Evolutionary conservation across 371 early-diverging fungal species (phyloP).

Genomic region (Parasitella parasitica): DNA sequence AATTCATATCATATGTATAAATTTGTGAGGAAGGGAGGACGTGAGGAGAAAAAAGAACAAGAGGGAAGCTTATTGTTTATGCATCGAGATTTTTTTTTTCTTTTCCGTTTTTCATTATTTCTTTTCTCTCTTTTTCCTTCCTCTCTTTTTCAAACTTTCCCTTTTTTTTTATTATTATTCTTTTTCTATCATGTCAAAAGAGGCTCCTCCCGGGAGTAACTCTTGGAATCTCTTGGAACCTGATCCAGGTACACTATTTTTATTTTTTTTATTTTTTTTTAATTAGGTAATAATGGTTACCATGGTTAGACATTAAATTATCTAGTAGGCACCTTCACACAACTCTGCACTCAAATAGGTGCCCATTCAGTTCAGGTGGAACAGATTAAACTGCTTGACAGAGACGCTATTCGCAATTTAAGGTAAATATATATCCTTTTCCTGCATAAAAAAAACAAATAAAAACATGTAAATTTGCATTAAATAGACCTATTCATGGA

Average conservation of each 20-base stretch:
- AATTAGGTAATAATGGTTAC: too few species aligned
- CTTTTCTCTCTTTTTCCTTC: neutral
- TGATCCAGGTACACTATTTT: constrained; percentile 10
- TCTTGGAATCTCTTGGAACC: constrained; percentile 14
- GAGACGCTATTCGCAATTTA: constrained; percentile 6
- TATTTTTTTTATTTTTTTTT: neutral
- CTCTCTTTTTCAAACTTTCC: constrained; percentile 7
- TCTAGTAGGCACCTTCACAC: constrained; percentile 15
- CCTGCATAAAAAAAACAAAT: constrained; percentile 8
- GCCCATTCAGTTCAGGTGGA: constrained; percentile 21
- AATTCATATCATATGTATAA: constrained; percentile 10
- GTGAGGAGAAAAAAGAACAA: neutral
- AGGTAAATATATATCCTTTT: constrained; percentile 6
- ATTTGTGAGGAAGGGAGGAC: neutral
- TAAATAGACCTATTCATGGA: constrained; percentile 22
- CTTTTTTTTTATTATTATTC: constrained; percentile 1
- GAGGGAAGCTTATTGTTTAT: neutral
- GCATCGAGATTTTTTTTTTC: constrained; percentile 5
- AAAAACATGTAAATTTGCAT: neutral
- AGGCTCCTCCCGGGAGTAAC: constrained; percentile 13
- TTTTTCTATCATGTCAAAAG: constrained; percentile 5
- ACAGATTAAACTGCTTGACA: constrained; percentile 3
- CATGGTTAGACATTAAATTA: neutral
- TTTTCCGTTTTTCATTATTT: neutral
- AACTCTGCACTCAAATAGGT: constrained; percentile 22